phyloP scores from a whole-genome alignment of 176 grass and related monocot species.

The Zea luxurians region DNA sequence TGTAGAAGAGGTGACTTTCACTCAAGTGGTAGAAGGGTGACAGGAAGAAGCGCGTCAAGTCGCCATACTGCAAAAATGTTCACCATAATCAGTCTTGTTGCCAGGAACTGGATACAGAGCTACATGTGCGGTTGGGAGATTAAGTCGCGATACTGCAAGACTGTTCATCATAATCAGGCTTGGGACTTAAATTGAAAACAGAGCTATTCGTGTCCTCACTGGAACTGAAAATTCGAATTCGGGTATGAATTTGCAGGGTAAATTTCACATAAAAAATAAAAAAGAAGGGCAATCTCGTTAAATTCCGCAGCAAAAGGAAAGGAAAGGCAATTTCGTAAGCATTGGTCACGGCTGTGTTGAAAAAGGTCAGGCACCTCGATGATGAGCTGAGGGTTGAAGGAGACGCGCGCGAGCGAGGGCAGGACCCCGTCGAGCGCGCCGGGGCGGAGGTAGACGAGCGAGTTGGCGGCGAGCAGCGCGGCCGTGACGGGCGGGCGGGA shows the following conservation, averaged over 20 bases:
- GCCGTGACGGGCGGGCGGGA: slow-evolving; percentile 75
- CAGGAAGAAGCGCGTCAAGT: slow-evolving; percentile 77
- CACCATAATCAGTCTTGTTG: background rate
- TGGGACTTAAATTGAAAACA: background rate
- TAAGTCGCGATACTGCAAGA: too few species aligned
- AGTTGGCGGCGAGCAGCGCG: slow-evolving; percentile 75
- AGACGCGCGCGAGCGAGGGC: slow-evolving; percentile 50
- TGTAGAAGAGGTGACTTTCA: slow-evolving; percentile 87
- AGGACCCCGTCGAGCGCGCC: slow-evolving; percentile 68
- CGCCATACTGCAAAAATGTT: slow-evolving; percentile 59
- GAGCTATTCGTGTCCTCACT: background rate
- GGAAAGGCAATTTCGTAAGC: background rate
- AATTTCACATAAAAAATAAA: background rate
- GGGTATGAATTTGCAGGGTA: background rate
- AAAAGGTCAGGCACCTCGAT: slow-evolving; percentile 50
- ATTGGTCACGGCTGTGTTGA: background rate
- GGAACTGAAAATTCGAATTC: background rate
- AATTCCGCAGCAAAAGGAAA: background rate
- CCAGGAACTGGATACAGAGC: background rate
- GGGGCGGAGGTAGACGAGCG: slow-evolving; percentile 79
- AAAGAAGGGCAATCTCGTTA: background rate
- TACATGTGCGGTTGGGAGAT: too few species aligned
- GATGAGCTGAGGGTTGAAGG: slow-evolving; percentile 88
- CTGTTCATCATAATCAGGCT: background rate
- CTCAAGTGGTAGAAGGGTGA: slow-evolving; percentile 84